Conservation (phyloP, 148 eudicot species). For the Limonium bicolor region DNA sequence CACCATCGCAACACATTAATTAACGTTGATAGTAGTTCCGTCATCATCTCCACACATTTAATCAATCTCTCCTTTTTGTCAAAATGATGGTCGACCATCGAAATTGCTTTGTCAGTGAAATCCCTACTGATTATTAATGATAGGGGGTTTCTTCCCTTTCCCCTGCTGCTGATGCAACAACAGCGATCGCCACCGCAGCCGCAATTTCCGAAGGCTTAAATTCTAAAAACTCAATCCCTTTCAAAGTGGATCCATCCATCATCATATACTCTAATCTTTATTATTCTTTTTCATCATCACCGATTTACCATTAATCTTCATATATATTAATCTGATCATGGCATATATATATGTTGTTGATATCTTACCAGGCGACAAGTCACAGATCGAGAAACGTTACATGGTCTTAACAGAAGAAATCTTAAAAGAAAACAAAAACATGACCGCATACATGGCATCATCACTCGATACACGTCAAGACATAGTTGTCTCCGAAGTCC, state of each 20-base stretch:
- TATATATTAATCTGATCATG: not conserved
- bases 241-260: too few species aligned
- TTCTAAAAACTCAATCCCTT: slow-evolving; percentile 79
- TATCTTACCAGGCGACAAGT: slow-evolving; percentile 21
- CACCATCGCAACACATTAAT: too few species aligned
- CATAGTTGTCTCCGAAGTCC: slow-evolving; percentile 27
- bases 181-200: slow-evolving; percentile 81
- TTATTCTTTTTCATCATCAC: too few species aligned
- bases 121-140: too few species aligned
- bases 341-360: not conserved
- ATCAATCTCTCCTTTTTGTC: too few species aligned
- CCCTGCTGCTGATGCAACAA: too few species aligned
- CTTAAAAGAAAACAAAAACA: slow-evolving; percentile 15
- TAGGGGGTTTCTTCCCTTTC: too few species aligned
- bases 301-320: not conserved
- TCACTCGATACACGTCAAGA: slow-evolving; percentile 29
- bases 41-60: too few species aligned
- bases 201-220: slow-evolving; percentile 90
- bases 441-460: slow-evolving; percentile 17
- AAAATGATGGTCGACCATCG: too few species aligned
- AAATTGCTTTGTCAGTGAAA: too few species aligned
- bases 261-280: too few species aligned
- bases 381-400: slow-evolving; percentile 26
- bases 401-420: slow-evolving; percentile 25
- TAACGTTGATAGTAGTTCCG: too few species aligned